Conservation (phyloP, 2,329 filamentous ascomycete species). For the Pseudogymnoascus destructans region DNA sequence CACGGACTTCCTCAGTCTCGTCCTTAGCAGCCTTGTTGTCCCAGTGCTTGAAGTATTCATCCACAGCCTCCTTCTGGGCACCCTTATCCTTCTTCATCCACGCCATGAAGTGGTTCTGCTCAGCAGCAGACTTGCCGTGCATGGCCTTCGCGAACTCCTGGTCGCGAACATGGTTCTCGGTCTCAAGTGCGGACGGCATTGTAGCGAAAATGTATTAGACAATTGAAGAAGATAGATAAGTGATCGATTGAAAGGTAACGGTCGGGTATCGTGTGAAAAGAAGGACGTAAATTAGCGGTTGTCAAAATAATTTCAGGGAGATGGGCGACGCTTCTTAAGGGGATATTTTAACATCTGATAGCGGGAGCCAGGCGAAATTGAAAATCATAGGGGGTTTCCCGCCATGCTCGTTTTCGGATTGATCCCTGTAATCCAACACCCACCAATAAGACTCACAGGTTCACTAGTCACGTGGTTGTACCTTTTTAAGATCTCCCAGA, state of each 20-base stretch:
- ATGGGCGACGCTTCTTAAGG: conserved; percentile 2
- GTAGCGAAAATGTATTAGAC: not conserved
- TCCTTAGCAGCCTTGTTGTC: conserved; percentile 66
- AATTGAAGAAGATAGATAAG: not conserved
- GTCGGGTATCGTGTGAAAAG: conserved; percentile 1
- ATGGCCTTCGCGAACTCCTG: conserved; percentile 81
- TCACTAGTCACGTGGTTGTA: not conserved
- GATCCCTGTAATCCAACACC: not conserved
- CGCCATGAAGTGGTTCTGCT: conserved; percentile 61
- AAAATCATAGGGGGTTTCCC: conserved; percentile 2
- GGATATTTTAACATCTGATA: conserved; percentile 10
- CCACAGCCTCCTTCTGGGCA: conserved; percentile 69
- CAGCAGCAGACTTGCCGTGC: conserved; percentile 58
- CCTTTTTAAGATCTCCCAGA: not conserved
- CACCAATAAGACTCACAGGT: not conserved
- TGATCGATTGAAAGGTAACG: not conserved
- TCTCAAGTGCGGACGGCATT: conserved; percentile 43
- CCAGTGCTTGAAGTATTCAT: conserved; percentile 96
- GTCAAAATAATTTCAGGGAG: conserved; percentile 4
- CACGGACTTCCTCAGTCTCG: conserved; percentile 73
- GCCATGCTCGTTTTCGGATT: conserved; percentile 1
- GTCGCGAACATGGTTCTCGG: conserved; percentile 74
- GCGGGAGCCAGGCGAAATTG: conserved; percentile 9
- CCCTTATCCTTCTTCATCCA: conserved; percentile 73
- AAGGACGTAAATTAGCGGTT: conserved; percentile 6